phyloP scores from a whole-genome alignment of 352 stramenopile species.

The Pythium periplocum region DNA sequence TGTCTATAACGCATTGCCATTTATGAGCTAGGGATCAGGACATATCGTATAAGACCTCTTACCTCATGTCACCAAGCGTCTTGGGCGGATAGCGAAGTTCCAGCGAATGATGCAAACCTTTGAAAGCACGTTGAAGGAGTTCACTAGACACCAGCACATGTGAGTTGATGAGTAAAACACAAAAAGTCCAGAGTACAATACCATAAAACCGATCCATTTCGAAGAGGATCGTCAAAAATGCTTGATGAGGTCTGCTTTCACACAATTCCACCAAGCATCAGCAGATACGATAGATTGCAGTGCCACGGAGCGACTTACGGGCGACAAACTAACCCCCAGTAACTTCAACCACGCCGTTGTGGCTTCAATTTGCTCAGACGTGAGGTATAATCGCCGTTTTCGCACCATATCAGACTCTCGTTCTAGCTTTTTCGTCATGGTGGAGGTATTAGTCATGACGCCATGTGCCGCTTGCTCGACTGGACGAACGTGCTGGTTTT shows the following conservation, averaged over 20 bases:
- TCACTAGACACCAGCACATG: no score
- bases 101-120: no score
- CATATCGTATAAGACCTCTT: not conserved
- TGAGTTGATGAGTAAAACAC: no score
- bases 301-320: slow-evolving; percentile 5
- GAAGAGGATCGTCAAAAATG: slow-evolving; percentile 13
- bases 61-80: slow-evolving; percentile 15
- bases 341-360: slow-evolving; percentile 18
- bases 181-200: not conserved
- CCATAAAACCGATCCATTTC: slow-evolving; percentile 16
- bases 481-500: not conserved
- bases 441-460: no score
- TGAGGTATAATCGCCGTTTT: slow-evolving; percentile 17
- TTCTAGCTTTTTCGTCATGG: no score
- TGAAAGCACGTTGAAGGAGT: no score
- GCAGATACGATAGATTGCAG: no score
- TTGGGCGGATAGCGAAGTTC: slow-evolving; percentile 5
- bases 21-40: not conserved
- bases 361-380: slow-evolving; percentile 20
- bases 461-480: no score
- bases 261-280: not conserved
- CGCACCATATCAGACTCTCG: no score
- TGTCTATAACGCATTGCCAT: no score
- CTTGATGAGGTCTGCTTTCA: not conserved
- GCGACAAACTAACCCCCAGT: slow-evolving; percentile 6